phyloP scores from a whole-genome alignment of 805 yeast species.

The Saturnispora halmiae region DNA sequence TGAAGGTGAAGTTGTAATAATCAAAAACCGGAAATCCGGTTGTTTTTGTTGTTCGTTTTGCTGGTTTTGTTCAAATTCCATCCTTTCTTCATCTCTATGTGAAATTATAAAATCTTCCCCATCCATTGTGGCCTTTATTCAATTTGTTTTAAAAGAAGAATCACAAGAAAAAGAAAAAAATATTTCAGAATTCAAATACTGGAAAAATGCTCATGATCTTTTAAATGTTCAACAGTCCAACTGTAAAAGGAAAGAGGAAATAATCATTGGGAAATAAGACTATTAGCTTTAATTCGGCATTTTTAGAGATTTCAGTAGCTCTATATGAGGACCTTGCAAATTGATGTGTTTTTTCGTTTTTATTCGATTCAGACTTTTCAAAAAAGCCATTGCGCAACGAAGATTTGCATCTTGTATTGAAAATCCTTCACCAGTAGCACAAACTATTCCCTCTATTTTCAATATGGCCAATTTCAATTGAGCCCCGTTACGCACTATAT shows the following conservation, averaged over 20 bases:
- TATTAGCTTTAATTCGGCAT: too few relatives aligned
- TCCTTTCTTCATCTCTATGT: constrained; percentile 11
- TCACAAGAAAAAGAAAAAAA: not conserved
- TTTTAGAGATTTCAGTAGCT: too few relatives aligned
- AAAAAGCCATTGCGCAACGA: constrained; percentile 2
- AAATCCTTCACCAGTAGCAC: constrained; percentile 8
- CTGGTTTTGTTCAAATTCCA: not conserved
- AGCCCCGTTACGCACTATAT: constrained; percentile 1
- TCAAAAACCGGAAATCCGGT: constrained; percentile 8
- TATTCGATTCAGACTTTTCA: not conserved
- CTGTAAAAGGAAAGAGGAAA: too few relatives aligned
- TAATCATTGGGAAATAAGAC: too few relatives aligned
- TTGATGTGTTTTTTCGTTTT: not conserved
- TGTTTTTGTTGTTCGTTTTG: constrained; percentile 3
- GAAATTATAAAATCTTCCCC: constrained; percentile 15
- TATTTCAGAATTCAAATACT: not conserved
- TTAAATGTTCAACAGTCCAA: too few relatives aligned
- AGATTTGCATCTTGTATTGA: not conserved
- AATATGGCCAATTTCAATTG: not conserved
- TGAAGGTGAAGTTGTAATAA: constrained; percentile 18
- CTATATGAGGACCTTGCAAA: too few relatives aligned
- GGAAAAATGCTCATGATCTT: not conserved
- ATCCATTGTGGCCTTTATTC: constrained; percentile 8
- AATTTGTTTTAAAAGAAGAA: not conserved
- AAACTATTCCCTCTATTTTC: constrained; percentile 1